Conservation (phyloP, 2,329 filamentous ascomycete species). For the Pseudophaeomoniella oleicola region DNA sequence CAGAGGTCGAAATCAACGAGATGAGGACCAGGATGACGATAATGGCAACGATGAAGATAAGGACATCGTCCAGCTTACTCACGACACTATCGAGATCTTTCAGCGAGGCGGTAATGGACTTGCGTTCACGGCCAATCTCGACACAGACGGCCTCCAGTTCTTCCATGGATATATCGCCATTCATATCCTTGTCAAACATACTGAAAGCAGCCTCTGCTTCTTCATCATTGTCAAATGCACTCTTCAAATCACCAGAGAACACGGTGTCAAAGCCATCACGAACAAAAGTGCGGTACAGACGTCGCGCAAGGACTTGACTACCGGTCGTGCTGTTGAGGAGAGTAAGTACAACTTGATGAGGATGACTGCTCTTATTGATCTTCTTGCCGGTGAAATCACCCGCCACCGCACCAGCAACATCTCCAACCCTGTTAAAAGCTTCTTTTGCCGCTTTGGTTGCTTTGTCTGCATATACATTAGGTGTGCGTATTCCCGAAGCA, state of each 20-base stretch:
- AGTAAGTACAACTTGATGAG: constrained; percentile 69
- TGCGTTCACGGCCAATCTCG: constrained; percentile 86
- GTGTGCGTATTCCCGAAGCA: constrained; percentile 54
- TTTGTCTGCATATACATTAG: constrained; percentile 53
- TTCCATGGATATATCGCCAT: constrained; percentile 90
- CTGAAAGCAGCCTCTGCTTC: constrained; percentile 79
- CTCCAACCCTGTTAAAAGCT: constrained; percentile 65
- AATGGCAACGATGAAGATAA: constrained; percentile 71
- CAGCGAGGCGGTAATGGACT: constrained; percentile 83
- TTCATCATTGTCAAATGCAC: constrained; percentile 66
- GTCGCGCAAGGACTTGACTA: constrained; percentile 70
- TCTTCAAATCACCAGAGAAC: constrained; percentile 59
- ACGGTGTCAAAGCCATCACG: constrained; percentile 63
- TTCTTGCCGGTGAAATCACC: constrained; percentile 78
- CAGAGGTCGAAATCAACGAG: constrained; percentile 76
- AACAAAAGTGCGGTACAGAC: constrained; percentile 76
- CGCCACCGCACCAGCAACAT: constrained; percentile 71
- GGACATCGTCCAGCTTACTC: constrained; percentile 73
- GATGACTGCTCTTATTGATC: constrained; percentile 56
- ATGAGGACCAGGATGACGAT: constrained; percentile 77
- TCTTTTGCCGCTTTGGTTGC: constrained; percentile 61
- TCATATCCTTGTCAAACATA: constrained; percentile 94
- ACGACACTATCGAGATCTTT: constrained; percentile 94
- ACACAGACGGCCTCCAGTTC: constrained; percentile 87
- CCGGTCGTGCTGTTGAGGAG: constrained; percentile 58